Percentiles rank a stretch among this genome's conserved stretches.
Evolutionary conservation across 257 asterid genomes (phyloP).

Genomic region (Sherardia arvensis): DNA sequence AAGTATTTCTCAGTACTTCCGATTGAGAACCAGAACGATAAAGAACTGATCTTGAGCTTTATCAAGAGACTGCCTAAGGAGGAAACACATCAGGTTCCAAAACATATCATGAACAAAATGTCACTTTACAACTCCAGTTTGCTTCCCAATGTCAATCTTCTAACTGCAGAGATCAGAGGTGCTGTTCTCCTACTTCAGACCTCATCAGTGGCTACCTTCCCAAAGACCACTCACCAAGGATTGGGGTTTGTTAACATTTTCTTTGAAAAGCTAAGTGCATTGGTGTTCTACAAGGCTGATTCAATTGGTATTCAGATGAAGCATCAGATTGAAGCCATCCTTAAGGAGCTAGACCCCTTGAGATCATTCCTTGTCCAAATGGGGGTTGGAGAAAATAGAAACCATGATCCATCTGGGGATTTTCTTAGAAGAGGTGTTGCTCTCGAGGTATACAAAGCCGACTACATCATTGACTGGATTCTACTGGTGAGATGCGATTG

Average conservation of each 20-base stretch:
- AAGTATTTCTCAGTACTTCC: background rate
- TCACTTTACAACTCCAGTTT: background rate
- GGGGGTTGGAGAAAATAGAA: background rate
- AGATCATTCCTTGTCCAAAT: background rate
- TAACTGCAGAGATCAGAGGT: constrained; percentile 3
- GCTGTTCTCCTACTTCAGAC: background rate
- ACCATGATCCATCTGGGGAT: background rate
- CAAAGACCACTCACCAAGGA: background rate
- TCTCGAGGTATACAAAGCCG: background rate
- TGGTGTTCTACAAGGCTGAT: background rate
- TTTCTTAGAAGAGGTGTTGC: background rate
- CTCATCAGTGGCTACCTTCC: background rate
- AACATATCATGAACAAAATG: background rate
- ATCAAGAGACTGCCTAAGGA: background rate
- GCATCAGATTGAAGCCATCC: background rate
- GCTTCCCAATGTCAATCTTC: background rate
- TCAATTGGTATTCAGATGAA: background rate
- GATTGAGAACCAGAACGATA: background rate
- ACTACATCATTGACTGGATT: background rate
- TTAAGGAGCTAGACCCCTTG: background rate
- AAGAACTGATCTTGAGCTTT: background rate
- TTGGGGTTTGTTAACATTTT: constrained; percentile 1
- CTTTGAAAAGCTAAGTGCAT: background rate
- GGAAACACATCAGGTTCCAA: background rate
- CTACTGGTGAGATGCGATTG: background rate